phyloP scores from a whole-genome alignment of 257 asterid genomes.

The Penstemon eatonii region DNA sequence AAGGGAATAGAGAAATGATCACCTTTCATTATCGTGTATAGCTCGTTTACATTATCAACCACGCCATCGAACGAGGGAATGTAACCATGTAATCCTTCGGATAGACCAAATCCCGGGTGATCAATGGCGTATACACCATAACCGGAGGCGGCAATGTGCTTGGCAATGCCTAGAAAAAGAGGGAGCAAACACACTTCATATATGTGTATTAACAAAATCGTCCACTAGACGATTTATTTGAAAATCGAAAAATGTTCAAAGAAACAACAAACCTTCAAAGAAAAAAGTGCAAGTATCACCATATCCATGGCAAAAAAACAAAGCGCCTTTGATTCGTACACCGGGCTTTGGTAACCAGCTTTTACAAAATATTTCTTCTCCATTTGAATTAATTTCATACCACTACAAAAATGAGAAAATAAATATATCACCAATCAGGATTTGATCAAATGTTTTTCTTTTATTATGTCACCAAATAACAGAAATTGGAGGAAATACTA shows the following conservation, averaged over 20 bases:
- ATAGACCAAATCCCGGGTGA: slow-evolving; percentile 97
- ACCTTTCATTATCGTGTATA: slow-evolving; percentile 76
- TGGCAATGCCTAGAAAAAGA: slow-evolving; percentile 71
- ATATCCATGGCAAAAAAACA: slow-evolving; percentile 94
- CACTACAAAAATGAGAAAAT: slow-evolving; percentile 47
- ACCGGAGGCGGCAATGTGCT: slow-evolving; percentile 83
- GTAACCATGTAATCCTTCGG: slow-evolving; percentile 95
- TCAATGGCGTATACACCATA: slow-evolving; percentile 94
- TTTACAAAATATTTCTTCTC: slow-evolving; percentile 89
- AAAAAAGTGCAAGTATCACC: slow-evolving; percentile 99
- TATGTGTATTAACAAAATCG: too few species aligned
- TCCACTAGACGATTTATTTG: too few species aligned
- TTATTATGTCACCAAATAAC: not conserved
- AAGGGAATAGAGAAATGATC: not conserved
- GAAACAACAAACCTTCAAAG: slow-evolving; percentile 77
- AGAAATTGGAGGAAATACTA: not conserved
- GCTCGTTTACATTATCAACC: slow-evolving; percentile 85
- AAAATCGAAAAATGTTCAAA: not conserved
- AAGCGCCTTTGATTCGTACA: slow-evolving; percentile 76
- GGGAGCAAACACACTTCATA: not conserved
- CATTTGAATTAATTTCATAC: slow-evolving; percentile 77
- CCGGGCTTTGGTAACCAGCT: slow-evolving; percentile 98
- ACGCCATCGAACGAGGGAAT: slow-evolving; percentile 72
- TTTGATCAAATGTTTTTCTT: not conserved
- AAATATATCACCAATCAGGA: not conserved